Conservation (phyloP, 1,284 basidiomycete species). For the Lentinula novae-zelandiae region DNA sequence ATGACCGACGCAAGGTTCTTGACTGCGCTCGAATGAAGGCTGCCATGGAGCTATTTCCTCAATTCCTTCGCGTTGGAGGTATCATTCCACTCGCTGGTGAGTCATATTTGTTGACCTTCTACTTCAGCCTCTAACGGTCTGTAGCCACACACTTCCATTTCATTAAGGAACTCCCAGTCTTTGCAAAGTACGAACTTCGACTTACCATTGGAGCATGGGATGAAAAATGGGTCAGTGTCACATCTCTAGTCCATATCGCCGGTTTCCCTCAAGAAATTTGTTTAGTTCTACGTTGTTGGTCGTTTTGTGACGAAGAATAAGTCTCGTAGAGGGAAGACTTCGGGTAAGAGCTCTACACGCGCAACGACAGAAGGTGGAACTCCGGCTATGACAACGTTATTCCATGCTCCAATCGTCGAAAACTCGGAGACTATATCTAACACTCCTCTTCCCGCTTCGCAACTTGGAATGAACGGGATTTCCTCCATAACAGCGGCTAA, state of each 20-base stretch:
- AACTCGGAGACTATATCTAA: background rate
- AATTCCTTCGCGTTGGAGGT: slow-evolving; percentile 60
- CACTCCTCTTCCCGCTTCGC: background rate
- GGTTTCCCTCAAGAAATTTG: background rate
- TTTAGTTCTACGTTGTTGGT: slow-evolving; percentile 26
- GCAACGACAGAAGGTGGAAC: background rate
- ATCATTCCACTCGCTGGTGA: slow-evolving; percentile 69
- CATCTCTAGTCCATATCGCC: no score
- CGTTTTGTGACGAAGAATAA: slow-evolving; percentile 26
- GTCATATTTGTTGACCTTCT: slow-evolving; percentile 15
- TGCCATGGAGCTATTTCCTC: slow-evolving; percentile 50
- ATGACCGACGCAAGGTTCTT: slow-evolving; percentile 25
- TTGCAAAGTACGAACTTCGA: slow-evolving; percentile 68
- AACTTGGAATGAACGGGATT: background rate
- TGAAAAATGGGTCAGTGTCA: slow-evolving; percentile 70
- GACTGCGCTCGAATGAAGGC: slow-evolving; percentile 47
- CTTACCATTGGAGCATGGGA: slow-evolving; percentile 73
- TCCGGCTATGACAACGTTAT: background rate
- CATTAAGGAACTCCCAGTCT: slow-evolving; percentile 76
- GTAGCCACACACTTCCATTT: slow-evolving; percentile 72
- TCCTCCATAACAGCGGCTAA: background rate
- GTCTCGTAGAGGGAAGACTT: background rate
- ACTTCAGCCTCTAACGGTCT: background rate
- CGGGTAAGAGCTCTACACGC: no score
- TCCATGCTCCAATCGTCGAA: background rate